Conservation (phyloP, 805 yeast genomes). For the Teunomyces cretensis region DNA sequence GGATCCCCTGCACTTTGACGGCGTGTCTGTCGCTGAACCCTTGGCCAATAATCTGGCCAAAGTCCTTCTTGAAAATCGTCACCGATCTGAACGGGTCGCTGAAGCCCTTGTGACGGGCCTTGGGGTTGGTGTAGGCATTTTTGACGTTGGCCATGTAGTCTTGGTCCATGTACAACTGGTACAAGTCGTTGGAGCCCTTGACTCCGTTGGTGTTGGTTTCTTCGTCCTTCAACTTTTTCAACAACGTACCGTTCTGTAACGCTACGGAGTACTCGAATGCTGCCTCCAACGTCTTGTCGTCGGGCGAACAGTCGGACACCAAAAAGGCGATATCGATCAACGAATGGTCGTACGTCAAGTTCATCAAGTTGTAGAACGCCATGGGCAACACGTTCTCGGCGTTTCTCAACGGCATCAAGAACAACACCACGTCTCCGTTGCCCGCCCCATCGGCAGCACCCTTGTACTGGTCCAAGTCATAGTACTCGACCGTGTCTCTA, state of each 20-base stretch:
- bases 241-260: slow-evolving; percentile 69
- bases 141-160: slow-evolving; percentile 56
- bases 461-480: slow-evolving; percentile 57
- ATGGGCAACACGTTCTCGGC: slow-evolving; percentile 76
- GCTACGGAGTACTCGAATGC: slow-evolving; percentile 64
- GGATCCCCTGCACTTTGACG: slow-evolving; percentile 79
- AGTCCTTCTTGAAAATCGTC: slow-evolving; percentile 77
- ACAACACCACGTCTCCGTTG: slow-evolving; percentile 61
- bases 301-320: slow-evolving; percentile 75
- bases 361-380: slow-evolving; percentile 84
- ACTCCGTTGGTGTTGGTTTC: slow-evolving; percentile 37
- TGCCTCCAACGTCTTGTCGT: slow-evolving; percentile 64
- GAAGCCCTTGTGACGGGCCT: slow-evolving; percentile 55
- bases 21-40: slow-evolving; percentile 83
- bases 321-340: slow-evolving; percentile 77
- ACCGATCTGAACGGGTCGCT: slow-evolving; percentile 72
- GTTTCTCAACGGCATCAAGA: slow-evolving; percentile 75
- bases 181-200: slow-evolving; percentile 60
- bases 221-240: slow-evolving; percentile 44
- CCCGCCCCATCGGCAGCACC: slow-evolving; percentile 52
- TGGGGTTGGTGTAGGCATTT: slow-evolving; percentile 62
- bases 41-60: slow-evolving; percentile 83
- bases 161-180: slow-evolving; percentile 67
- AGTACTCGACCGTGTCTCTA: slow-evolving; percentile 53
- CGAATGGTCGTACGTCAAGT: slow-evolving; percentile 78